Evolutionary conservation across 768 basidiomycete genomes (phyloP).

Genomic region (Cystobasidium onofrii): DNA sequence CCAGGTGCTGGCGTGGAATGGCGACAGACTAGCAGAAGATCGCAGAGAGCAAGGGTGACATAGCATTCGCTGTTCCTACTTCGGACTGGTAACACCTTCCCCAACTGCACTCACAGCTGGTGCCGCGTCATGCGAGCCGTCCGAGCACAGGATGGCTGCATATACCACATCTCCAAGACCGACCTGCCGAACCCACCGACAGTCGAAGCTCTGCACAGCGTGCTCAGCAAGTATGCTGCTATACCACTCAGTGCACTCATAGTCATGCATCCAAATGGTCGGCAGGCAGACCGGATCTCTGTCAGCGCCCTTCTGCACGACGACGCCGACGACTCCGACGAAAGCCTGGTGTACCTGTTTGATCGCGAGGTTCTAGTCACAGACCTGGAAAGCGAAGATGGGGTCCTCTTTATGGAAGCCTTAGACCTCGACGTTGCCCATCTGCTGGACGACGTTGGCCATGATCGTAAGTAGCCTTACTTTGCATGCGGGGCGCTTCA

Average conservation of each 20-base stretch:
- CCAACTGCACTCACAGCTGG: too few species aligned
- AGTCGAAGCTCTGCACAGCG: constrained; percentile 5
- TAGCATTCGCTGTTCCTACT: background rate
- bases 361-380: constrained; percentile 4
- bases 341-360: constrained; percentile 22
- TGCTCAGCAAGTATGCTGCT: background rate
- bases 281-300: constrained; percentile 1
- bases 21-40: background rate
- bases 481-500: too few species aligned
- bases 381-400: constrained; percentile 24
- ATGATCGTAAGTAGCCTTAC: background rate
- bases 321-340: constrained; percentile 3
- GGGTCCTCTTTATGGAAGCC: background rate
- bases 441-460: background rate
- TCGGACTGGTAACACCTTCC: too few species aligned
- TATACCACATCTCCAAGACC: background rate
- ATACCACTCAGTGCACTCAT: constrained; percentile 24
- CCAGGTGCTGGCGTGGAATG: background rate
- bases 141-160: constrained; percentile 19
- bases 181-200: constrained; percentile 1
- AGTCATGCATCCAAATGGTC: constrained; percentile 28
- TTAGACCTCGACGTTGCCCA: constrained; percentile 1
- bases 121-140: background rate
- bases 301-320: background rate
- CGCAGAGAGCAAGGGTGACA: background rate